Evolutionary conservation across 2,329 filamentous ascomycete species (phyloP).

Genomic region (Sclerotinia trifoliorum): DNA sequence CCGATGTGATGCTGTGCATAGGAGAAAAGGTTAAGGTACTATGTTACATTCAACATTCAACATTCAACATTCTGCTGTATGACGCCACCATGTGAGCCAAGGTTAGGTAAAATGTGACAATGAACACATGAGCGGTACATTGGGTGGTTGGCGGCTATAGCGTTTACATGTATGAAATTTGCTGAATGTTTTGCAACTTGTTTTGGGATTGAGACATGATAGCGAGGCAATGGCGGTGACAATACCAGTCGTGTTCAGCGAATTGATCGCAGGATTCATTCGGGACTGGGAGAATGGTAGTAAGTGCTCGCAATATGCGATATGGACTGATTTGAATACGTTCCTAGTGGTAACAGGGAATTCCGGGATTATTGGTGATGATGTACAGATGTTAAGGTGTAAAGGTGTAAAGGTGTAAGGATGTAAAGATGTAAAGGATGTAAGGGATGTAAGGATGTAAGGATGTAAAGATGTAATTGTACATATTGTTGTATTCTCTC

Average conservation of each 20-base stretch:
- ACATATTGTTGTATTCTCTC: background rate
- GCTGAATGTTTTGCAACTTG: background rate
- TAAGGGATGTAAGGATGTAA: too few relatives aligned
- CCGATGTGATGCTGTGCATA: constrained; percentile 8
- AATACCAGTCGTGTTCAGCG: background rate
- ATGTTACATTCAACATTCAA: background rate
- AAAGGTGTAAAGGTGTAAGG: too few relatives aligned
- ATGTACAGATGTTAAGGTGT: too few relatives aligned
- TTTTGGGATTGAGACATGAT: background rate
- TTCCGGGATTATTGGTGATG: too few relatives aligned
- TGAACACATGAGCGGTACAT: background rate
- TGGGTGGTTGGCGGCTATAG: background rate
- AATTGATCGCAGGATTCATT: background rate
- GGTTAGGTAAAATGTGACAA: background rate
- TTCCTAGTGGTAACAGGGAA: background rate
- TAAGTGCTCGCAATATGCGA: background rate
- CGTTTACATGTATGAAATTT: background rate
- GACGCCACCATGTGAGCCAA: background rate
- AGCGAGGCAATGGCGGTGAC: too few relatives aligned
- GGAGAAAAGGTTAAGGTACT: background rate
- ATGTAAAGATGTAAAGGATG: too few relatives aligned
- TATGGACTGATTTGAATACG: background rate
- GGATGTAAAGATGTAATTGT: too few relatives aligned
- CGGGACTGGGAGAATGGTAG: background rate
- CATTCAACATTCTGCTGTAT: constrained; percentile 12